Evolutionary conservation across 768 basidiomycete genomes (phyloP), one percentile per base, ranked within the genome.

Genomic region (Phaeolepiota aurea): DNA sequence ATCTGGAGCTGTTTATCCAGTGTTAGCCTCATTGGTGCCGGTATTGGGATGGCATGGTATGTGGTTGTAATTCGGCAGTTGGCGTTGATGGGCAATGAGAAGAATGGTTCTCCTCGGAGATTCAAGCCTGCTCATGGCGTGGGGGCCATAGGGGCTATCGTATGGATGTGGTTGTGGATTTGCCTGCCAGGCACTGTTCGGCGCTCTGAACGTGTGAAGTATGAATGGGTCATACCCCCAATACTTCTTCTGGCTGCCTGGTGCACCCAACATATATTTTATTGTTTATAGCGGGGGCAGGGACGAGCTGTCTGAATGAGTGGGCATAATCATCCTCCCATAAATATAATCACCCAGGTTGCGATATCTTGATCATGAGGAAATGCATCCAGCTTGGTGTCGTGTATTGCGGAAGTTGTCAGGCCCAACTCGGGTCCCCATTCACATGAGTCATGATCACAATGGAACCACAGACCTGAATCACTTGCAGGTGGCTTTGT

Each of bases 21-120:
- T 12, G 67, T 87, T 18, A 68, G 67, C 25, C 56, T 91, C 3
- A 54, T 88, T 11, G 86, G 87, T 0, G 84, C 81, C 1, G 75
- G 82, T 0, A 55, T 71, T 5, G 61, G 57, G 14, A 63, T 78
- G 57, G 75, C 82, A 3, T 88, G 86, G 86, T 83, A 88, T 57
- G 54, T 56, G 13, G 62, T 82, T 14, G 63, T 64, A 46, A 75
- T 91, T 54, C 66, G 78, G 41, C 56, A 61, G 20, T 51, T 83
- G 20, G 69, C 79, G 44, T 49, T 28, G 25, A 48, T 39, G 46
- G 21, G n/a, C 28, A 22, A 44, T 39, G 41, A 10, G 21, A 21
- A 20, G 21, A 30, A 40, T 11, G 16, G 42, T 34, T n/a, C n/a
- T n/a, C 21, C 41, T 23, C 37, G 9, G 44, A 42, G 19, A 35